phyloP scores from a whole-genome alignment of 805 yeast genomes.

The Candida lessepsii region DNA sequence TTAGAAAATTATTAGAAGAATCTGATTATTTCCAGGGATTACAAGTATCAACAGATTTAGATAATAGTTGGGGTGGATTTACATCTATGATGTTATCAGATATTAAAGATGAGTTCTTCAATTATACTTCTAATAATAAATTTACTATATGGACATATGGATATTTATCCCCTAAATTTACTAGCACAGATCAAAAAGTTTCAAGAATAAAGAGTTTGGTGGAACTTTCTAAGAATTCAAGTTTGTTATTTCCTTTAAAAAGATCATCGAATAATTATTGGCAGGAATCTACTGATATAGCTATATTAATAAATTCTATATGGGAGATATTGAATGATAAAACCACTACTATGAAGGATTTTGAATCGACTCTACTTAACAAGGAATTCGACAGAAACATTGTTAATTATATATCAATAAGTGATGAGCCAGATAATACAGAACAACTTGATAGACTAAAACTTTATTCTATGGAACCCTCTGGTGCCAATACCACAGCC shows the following conservation, averaged over 20 bases:
- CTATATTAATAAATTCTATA: slow-evolving; percentile 30
- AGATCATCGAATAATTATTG: slow-evolving; percentile 18
- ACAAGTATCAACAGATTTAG: slow-evolving; percentile 66
- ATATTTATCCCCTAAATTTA: slow-evolving; percentile 11
- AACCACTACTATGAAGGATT: slow-evolving; percentile 39
- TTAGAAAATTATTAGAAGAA: slow-evolving; percentile 66
- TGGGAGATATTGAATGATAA: slow-evolving; percentile 38
- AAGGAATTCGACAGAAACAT: slow-evolving; percentile 46
- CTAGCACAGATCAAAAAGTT: slow-evolving; percentile 14
- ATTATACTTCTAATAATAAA: slow-evolving; percentile 33
- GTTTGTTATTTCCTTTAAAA: slow-evolving; percentile 56
- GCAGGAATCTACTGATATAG: slow-evolving; percentile 21
- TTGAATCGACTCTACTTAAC: slow-evolving; percentile 44
- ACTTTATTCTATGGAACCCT: slow-evolving; percentile 1
- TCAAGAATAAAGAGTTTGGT: slow-evolving; percentile 48
- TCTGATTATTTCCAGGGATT: slow-evolving; percentile 76
- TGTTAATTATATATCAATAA: slow-evolving; percentile 34
- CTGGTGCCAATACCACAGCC: not conserved
- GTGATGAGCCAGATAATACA: not conserved
- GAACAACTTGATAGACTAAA: slow-evolving; percentile 2
- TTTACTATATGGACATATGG: slow-evolving; percentile 38
- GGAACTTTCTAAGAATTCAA: slow-evolving; percentile 46
- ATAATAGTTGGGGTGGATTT: slow-evolving; percentile 85
- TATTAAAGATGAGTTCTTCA: slow-evolving; percentile 67
- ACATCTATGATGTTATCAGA: slow-evolving; percentile 49